phyloP scores from a whole-genome alignment of 805 yeast species.

The Pichia phayaonensis region DNA sequence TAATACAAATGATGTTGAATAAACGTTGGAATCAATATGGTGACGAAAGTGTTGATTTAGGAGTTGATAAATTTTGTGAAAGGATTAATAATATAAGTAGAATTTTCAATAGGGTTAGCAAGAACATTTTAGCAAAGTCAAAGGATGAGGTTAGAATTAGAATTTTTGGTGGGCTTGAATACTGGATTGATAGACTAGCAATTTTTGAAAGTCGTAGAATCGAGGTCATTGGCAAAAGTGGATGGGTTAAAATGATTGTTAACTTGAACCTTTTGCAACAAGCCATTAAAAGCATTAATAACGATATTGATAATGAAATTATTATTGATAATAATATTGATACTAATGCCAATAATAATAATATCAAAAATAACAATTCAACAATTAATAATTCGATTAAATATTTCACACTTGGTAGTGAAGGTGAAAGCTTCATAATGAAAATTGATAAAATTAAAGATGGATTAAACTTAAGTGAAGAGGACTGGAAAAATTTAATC shows the following conservation, averaged over 20 bases:
- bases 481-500: conserved; percentile 44
- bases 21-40: conserved; percentile 7
- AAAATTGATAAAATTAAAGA: conserved; percentile 3
- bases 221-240: conserved; percentile 44
- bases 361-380: background rate
- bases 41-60: conserved; percentile 12
- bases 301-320: conserved; percentile 3
- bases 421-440: conserved; percentile 10
- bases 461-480: conserved; percentile 26
- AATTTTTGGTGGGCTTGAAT: conserved; percentile 13
- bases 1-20: conserved; percentile 10
- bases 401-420: conserved; percentile 41
- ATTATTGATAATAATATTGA: no score
- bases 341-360: background rate
- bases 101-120: conserved; percentile 8
- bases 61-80: conserved; percentile 14
- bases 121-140: conserved; percentile 4
- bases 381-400: conserved; percentile 33
- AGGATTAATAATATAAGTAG: conserved; percentile 10
- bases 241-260: conserved; percentile 49
- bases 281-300: conserved; percentile 48
- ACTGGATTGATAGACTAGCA: conserved; percentile 40
- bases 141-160: conserved; percentile 8
- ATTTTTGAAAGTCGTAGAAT: conserved; percentile 47
- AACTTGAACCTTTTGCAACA: conserved; percentile 65